Evolutionary conservation across 208 protist species (phyloP), one percentile per base, ranked within the genome.

Genomic region (Acanthamoeba triangularis): DNA sequence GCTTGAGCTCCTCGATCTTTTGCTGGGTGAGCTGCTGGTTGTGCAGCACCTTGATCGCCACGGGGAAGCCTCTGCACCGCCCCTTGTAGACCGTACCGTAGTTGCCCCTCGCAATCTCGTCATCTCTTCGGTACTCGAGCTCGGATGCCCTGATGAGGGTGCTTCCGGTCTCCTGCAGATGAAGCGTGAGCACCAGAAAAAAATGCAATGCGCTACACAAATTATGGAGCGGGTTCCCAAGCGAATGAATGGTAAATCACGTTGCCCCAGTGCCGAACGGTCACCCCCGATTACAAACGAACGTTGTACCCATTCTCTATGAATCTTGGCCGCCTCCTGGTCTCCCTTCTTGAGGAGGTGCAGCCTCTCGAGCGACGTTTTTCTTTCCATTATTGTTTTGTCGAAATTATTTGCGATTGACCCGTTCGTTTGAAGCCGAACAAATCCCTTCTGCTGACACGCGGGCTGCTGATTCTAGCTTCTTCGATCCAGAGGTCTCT

Each of bases 31-130:
- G 41, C 20, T 37, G 67, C 67, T 94, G 90, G 47, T 78, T 94
- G 65, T 63, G 90, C 28, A 94, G 67, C 41, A 69, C 54, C 69
- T 94, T 94, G 67, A 94, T 82, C 61, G 90, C 90, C 44, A 94
- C 90, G 23, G 90, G 33, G 25, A 25, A 65, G 47, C 90, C 90
- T 18, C 90, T 11, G 33, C 90, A 94, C 35, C 30, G 25, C 14
- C 90, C 90, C 35, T 76, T 82, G 90, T 94, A 94, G 30, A 94
- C 90, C 47, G 59, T 74, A 52, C 85, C 85, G 41, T 92, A 74
- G 59, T 74, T 74, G 33, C 85, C 85, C 14, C 35, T 35, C 35
- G 85, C 85, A n/a, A 92, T 92, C 18, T 63, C 78, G 25, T 87
- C 49, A 28, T 61, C 78, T 63, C 47, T 16, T 56, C 47, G 18